These are phyloP conservation scores for Colletotrichum scovillei DNA, from an alignment of 2,329 filamentous ascomycete species.

Conservation along the genomic window DNA sequence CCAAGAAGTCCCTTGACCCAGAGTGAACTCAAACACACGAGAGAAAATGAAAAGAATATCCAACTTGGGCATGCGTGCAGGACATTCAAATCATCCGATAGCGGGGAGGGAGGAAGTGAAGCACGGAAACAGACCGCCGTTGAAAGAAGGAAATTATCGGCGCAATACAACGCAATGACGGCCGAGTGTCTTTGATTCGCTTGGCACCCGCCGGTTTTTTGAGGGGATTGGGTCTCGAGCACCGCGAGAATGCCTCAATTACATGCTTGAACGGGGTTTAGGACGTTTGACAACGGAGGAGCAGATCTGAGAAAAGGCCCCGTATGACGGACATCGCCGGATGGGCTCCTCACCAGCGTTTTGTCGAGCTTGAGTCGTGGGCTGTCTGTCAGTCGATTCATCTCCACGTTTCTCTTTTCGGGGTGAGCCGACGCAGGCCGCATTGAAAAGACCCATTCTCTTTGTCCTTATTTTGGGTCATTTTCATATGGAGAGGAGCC, in stretches of 20 bases:
- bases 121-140: background rate
- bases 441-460: constrained; percentile 17
- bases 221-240: background rate
- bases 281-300: constrained; percentile 10
- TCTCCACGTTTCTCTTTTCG: background rate
- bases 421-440: constrained; percentile 22
- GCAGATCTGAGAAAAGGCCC: background rate
- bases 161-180: constrained; percentile 3
- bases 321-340: constrained; percentile 20
- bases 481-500: background rate
- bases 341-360: background rate
- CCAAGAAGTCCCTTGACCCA: constrained; percentile 6
- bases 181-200: background rate
- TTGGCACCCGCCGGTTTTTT: background rate
- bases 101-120: background rate
- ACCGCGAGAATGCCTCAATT: background rate
- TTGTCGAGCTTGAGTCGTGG: constrained; percentile 15
- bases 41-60: background rate
- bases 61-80: background rate
- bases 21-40: background rate
- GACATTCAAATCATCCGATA: background rate
- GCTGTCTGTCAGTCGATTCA: background rate
- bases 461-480: constrained; percentile 15
- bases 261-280: background rate
- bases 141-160: background rate